A percentile compares a stretch with the other conserved stretches of the same genome.
phyloP scores from a whole-genome alignment of 73 alveolate species.

The Stentor roeselii region DNA sequence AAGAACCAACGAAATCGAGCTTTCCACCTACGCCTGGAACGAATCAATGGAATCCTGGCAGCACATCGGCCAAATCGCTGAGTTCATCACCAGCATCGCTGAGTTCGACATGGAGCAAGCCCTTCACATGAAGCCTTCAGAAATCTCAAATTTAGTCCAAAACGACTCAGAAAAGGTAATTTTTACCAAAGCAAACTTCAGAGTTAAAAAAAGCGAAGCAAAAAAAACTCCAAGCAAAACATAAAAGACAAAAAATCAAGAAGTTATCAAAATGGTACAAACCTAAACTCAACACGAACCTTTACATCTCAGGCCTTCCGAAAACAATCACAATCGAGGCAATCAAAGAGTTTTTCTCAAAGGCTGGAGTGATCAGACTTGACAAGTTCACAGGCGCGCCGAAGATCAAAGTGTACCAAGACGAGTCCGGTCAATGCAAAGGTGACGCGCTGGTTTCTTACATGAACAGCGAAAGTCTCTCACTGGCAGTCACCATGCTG shows the following conservation, averaged over 20 bases:
- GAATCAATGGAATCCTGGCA: conserved; percentile 68
- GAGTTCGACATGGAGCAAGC: conserved; percentile 29
- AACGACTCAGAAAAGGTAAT: conserved; percentile 17
- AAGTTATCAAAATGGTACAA: conserved; percentile 75
- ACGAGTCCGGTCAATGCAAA: conserved; percentile 45
- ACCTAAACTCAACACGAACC: conserved; percentile 65
- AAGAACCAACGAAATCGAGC: conserved; percentile 44
- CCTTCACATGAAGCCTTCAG: conserved; percentile 5
- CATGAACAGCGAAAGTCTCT: conserved; percentile 63
- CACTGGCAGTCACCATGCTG: conserved; percentile 70
- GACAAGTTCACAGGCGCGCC: conserved; percentile 64
- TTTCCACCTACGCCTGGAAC: conserved; percentile 52
- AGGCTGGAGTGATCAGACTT: conserved; percentile 75
- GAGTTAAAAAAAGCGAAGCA: conserved; percentile 46
- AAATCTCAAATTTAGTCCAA: neutral
- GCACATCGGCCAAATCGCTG: conserved; percentile 44
- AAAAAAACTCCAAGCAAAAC: conserved; percentile 62
- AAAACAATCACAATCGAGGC: conserved; percentile 58
- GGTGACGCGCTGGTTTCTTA: conserved; percentile 82
- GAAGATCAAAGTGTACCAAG: conserved; percentile 57
- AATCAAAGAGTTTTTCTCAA: conserved; percentile 51
- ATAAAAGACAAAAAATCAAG: conserved; percentile 55
- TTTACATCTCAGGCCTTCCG: conserved; percentile 85
- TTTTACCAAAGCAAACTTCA: neutral
- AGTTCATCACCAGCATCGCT: conserved; percentile 41